Evolutionary conservation across 2,329 filamentous ascomycete species (phyloP).

Genomic region (Aschersonia sp.): DNA sequence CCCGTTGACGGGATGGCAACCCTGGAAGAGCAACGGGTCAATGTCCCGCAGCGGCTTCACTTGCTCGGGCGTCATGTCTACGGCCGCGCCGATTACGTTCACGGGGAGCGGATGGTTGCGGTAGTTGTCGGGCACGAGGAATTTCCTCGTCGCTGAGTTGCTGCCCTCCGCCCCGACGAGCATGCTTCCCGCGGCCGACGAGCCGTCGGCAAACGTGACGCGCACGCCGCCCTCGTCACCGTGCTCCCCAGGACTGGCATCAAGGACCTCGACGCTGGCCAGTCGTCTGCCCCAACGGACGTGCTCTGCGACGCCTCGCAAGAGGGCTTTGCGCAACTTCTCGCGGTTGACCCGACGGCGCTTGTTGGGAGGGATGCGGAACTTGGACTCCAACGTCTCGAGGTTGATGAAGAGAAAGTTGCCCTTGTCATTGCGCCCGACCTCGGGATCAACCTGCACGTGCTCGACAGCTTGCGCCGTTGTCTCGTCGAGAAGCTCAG

Average conservation of each 20-base stretch:
- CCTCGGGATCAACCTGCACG: conserved; percentile 18
- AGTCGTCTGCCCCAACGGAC: conserved; percentile 19
- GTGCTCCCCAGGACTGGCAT: not conserved
- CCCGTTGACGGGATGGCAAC: conserved; percentile 32
- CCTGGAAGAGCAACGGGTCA: conserved; percentile 40
- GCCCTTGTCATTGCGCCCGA: conserved; percentile 22
- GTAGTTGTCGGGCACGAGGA: conserved; percentile 16
- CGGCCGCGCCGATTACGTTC: conserved; percentile 20
- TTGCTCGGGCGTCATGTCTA: conserved; percentile 22
- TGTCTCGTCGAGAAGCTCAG: conserved; percentile 10
- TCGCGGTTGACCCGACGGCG: conserved; percentile 21
- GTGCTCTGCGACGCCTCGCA: conserved; percentile 12
- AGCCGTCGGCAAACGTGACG: conserved; percentile 18
- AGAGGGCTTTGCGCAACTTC: conserved; percentile 16
- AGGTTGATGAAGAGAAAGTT: conserved; percentile 26
- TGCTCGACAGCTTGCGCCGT: conserved; percentile 11
- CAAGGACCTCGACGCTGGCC: conserved; percentile 9
- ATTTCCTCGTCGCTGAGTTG: conserved; percentile 20
- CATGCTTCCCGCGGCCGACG: conserved; percentile 15
- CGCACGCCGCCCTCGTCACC: conserved; percentile 10
- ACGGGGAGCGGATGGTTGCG: conserved; percentile 20
- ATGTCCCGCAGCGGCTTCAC: conserved; percentile 25
- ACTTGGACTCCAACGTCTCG: conserved; percentile 20
- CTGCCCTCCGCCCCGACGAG: conserved; percentile 26
- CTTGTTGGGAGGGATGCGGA: conserved; percentile 21